Evolutionary conservation across 225 moss, liverwort and hornwort genomes (phyloP).

Genomic region (Physcomitrellopsis africana): DNA sequence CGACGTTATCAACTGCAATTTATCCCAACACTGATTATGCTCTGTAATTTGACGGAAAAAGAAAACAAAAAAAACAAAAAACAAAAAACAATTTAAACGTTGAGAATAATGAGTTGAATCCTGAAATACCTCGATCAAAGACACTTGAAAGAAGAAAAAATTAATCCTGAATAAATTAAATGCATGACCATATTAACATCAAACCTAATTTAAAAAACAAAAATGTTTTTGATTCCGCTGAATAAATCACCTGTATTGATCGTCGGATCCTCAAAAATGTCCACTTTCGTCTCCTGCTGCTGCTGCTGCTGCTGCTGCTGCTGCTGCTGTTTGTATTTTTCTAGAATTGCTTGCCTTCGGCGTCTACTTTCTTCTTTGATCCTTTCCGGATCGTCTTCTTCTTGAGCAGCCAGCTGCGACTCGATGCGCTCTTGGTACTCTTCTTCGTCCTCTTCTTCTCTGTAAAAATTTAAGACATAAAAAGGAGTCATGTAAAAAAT

Average conservation of each 20-base stretch:
- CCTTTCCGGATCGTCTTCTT: constrained; percentile 92
- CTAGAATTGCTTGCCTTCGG: constrained; percentile 95
- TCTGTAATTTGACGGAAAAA: not conserved
- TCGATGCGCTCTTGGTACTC: constrained; percentile 97
- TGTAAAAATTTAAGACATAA: constrained; percentile 30
- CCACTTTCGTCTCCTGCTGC: constrained; percentile 43
- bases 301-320: constrained; percentile 36
- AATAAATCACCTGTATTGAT: constrained; percentile 43
- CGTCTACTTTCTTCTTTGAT: constrained; percentile 92
- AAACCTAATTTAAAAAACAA: not conserved
- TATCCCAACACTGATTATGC: not conserved
- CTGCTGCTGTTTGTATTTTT: constrained; percentile 79
- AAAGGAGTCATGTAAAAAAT: not conserved
- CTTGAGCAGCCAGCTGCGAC: constrained; percentile 94
- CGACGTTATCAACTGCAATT: constrained; percentile 35
- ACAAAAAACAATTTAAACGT: not conserved
- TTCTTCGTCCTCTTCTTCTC: constrained; percentile 92
- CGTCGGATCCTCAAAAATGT: constrained; percentile 32
- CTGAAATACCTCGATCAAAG: not conserved
- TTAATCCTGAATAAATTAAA: not conserved
- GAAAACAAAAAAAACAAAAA: no score
- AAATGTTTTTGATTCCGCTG: not conserved
- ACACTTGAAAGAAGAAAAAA: not conserved
- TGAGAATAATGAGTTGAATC: not conserved
- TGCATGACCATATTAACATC: not conserved